Base-by-base conservation (phyloP, 371 early-diverging fungal genomes). In the Capniomyces stellatus region DNA sequence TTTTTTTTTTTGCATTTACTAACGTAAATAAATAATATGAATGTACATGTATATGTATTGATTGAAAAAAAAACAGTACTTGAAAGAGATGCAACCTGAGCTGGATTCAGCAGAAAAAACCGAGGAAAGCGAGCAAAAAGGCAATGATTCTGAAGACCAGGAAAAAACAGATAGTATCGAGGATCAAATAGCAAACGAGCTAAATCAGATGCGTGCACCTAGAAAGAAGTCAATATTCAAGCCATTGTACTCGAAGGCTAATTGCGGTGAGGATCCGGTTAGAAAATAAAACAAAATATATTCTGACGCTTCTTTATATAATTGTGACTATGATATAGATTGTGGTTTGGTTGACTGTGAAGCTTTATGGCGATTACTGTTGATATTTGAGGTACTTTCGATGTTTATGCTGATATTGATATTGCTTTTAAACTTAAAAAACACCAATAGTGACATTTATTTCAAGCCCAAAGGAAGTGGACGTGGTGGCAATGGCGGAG, bases 151-250 rank as follows among this genome's bases (percentile, higher is more conserved):
- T n/a, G 23, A 49, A 28, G 48, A 56, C 0, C 43, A 30, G 0
- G 43, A 29, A 29, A 48, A 29, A 21, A 52, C 49, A 41, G 58
- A 55, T 35, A n/a, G n/a, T n/a, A 69, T 68, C 35, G 68, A 68
- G 49, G 64, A 58, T 44, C 58, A 69, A 43, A 68, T 68, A 28
- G 68, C 67, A 15, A 60, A 62, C 12, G 68, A 68, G 49, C 43
- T 68, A 8, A 64, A 65, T 1, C 54, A 49, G 24, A 64, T 68
- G 47, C 64, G 64, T 43, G 55, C 69, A 0, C n/a, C 31, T 41
- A 54, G 52, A 18, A 61, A 52, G 43, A 52, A 44, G n/a, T 52
- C 46, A 6, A 35, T 52, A 29, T 52, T 44, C 18, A 44, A 43
- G 18, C 53, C 27, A 21, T 18, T 52, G 18, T 27, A 21, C 24